phyloP scores from a whole-genome alignment of 2,329 filamentous ascomycete genomes.

The Periconia sp. region DNA sequence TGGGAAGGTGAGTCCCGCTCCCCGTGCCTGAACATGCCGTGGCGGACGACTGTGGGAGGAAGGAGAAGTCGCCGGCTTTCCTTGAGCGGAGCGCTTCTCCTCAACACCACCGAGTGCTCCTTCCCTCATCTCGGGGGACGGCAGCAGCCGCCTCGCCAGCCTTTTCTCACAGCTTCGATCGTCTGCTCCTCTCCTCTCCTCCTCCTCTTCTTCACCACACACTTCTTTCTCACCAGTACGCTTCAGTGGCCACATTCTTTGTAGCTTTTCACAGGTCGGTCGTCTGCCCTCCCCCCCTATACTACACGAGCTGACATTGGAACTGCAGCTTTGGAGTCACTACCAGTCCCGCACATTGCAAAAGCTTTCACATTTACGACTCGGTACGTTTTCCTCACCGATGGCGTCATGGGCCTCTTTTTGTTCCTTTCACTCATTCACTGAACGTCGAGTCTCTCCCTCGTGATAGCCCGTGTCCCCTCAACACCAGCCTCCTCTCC shows the following conservation, averaged over 20 bases:
- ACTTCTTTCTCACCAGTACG: slow-evolving; percentile 49
- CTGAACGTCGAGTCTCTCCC: slow-evolving; percentile 18
- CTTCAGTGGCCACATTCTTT: slow-evolving; percentile 54
- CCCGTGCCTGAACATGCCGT: slow-evolving; percentile 9
- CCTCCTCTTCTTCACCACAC: slow-evolving; percentile 35
- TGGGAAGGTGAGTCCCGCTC: slow-evolving; percentile 30
- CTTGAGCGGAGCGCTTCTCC: slow-evolving; percentile 12
- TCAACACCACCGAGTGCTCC: slow-evolving; percentile 28
- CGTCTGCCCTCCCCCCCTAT: slow-evolving; percentile 6
- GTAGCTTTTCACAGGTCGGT: slow-evolving; percentile 50
- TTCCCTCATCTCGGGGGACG: slow-evolving; percentile 31
- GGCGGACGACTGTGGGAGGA: slow-evolving; percentile 22
- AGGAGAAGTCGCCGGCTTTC: slow-evolving; percentile 23
- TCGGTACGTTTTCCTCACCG: slow-evolving; percentile 36
- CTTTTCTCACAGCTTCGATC: slow-evolving; percentile 20
- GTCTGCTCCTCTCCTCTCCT: slow-evolving; percentile 26
- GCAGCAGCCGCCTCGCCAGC: slow-evolving; percentile 27
- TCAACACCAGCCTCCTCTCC: neutral
- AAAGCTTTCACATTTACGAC: slow-evolving; percentile 49
- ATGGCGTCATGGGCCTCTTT: too few species aligned
- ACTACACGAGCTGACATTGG: slow-evolving; percentile 20
- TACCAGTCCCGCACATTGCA: slow-evolving; percentile 47
- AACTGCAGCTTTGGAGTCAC: slow-evolving; percentile 48
- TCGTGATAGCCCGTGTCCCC: too few species aligned
- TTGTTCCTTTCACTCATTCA: neutral